A percentile compares a stretch with the other conserved stretches of the same genome.
Conservation (phyloP, 768 basidiomycete genomes). For the Suillus americanus region DNA sequence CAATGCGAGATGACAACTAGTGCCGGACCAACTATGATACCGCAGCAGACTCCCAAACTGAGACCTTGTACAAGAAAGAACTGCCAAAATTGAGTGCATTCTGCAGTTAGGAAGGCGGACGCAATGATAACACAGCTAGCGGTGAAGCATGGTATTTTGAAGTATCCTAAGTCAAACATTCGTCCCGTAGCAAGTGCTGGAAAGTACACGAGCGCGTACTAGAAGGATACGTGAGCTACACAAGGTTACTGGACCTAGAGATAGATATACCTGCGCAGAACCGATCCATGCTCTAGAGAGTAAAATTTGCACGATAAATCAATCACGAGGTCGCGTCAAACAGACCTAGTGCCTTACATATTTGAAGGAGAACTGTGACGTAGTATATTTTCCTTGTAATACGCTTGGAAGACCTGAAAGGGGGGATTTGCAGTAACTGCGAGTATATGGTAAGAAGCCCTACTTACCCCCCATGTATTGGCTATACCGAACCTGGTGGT, state of each 20-base stretch:
- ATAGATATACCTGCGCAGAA: conserved; percentile 56
- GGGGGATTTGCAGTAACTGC: neutral
- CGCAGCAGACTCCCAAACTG: conserved; percentile 58
- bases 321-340: neutral
- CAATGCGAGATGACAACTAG: conserved; percentile 66
- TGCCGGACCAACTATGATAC: conserved; percentile 63
- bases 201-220: conserved; percentile 65
- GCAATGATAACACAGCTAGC: conserved; percentile 51
- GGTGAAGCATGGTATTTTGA: conserved; percentile 47
- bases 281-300: conserved; percentile 75
- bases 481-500: conserved; percentile 61
- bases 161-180: conserved; percentile 72
- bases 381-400: conserved; percentile 60
- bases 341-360: conserved; percentile 45
- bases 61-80: conserved; percentile 76
- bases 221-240: neutral
- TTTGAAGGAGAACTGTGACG: conserved; percentile 51
- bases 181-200: conserved; percentile 65
- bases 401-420: conserved; percentile 66
- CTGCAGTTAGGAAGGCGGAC: conserved; percentile 63
- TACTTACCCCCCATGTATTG: conserved; percentile 74
- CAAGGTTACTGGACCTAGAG: neutral
- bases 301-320: neutral
- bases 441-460: neutral
- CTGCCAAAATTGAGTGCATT: conserved; percentile 78